Percentiles rank a stretch among this genome's conserved stretches.
phyloP scores from a whole-genome alignment of 345 rosid species.

The Gynandropsis gynandra region DNA sequence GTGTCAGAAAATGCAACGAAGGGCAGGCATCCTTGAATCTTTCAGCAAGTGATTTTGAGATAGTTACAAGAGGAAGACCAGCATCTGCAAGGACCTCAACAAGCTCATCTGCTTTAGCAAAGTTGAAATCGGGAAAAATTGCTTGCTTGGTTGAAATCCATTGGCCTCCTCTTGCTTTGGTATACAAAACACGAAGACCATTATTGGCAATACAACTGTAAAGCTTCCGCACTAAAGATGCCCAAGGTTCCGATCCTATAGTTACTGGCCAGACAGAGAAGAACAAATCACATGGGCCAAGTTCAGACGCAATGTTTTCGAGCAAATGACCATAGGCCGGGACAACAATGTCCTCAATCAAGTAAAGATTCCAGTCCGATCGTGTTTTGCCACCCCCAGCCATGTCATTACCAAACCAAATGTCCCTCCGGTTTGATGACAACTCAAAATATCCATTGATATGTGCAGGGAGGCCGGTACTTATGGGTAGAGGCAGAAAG shows the following conservation, averaged over 20 bases:
- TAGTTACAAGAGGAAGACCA: slow-evolving; percentile 64
- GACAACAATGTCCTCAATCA: slow-evolving; percentile 71
- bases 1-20: slow-evolving; percentile 65
- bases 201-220: slow-evolving; percentile 58
- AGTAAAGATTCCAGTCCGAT: slow-evolving; percentile 89
- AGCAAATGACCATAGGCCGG: slow-evolving; percentile 92
- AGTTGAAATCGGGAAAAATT: slow-evolving; percentile 77
- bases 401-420: slow-evolving; percentile 99
- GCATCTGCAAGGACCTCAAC: slow-evolving; percentile 72
- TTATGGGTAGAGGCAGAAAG: slow-evolving; percentile 82
- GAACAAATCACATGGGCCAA: slow-evolving; percentile 74
- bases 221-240: slow-evolving; percentile 67
- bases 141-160: slow-evolving; percentile 93
- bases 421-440: slow-evolving; percentile 94
- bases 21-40: slow-evolving; percentile 66
- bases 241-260: slow-evolving; percentile 76
- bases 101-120: slow-evolving; percentile 58
- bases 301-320: slow-evolving; percentile 67
- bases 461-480: slow-evolving; percentile 86
- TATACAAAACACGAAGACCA: slow-evolving; percentile 65
- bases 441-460: slow-evolving; percentile 91
- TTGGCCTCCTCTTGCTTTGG: slow-evolving; percentile 88
- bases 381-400: slow-evolving; percentile 90
- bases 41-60: slow-evolving; percentile 60
- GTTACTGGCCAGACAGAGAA: slow-evolving; percentile 83